These are phyloP conservation scores for Trametes cinnabarina DNA, from an alignment of 768 basidiomycete species.

Conservation along the genomic window DNA sequence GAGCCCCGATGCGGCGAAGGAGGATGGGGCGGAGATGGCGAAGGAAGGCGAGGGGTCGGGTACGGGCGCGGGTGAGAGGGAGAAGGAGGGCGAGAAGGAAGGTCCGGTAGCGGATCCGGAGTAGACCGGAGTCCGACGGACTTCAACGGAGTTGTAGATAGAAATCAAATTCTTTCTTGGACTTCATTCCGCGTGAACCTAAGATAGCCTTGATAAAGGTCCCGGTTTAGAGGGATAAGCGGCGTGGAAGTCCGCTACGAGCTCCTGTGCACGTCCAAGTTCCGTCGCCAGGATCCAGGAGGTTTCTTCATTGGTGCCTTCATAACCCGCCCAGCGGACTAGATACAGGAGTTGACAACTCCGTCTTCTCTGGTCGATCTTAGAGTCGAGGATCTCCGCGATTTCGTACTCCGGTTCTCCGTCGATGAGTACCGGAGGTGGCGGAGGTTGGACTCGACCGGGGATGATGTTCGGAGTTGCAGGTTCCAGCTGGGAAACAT, in stretches of 20 bases:
- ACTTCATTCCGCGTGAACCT: neutral
- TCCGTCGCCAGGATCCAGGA: constrained; percentile 16
- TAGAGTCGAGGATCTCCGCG: constrained; percentile 17
- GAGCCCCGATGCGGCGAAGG: no score
- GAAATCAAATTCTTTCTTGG: no score
- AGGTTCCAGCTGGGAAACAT: constrained; percentile 24
- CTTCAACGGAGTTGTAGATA: no score
- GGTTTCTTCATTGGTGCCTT: constrained; percentile 17
- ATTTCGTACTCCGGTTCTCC: constrained; percentile 17
- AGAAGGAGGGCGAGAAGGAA: no score
- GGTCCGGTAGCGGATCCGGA: no score
- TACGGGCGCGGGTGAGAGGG: no score
- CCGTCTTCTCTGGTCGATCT: constrained; percentile 5
- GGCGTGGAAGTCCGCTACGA: constrained; percentile 3
- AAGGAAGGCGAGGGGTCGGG: no score
- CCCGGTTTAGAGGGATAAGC: neutral
- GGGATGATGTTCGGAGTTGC: constrained; percentile 17
- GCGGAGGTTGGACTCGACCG: constrained; percentile 12
- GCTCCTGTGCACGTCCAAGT: constrained; percentile 1
- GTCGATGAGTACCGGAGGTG: constrained; percentile 11
- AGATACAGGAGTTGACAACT: constrained; percentile 4
- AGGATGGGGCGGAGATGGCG: no score
- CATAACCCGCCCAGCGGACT: constrained; percentile 1
- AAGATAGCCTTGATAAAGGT: neutral
- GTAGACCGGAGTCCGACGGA: no score